A percentile compares a stretch with the other conserved stretches of the same genome.
These are phyloP conservation scores for Petunia secreta DNA, from an alignment of 257 asterid genomes.

Conservation along the genomic window DNA sequence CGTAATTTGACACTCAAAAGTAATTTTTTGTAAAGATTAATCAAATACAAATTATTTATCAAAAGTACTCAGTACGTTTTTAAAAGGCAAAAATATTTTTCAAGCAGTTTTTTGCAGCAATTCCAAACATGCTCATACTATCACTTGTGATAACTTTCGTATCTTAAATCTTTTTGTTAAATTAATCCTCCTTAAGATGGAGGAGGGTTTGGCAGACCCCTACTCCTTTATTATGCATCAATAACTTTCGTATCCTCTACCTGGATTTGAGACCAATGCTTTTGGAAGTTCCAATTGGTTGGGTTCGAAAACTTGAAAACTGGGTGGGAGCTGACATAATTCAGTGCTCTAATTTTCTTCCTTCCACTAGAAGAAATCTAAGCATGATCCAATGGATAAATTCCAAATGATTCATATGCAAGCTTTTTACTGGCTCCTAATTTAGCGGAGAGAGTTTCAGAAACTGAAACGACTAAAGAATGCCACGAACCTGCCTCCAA, in stretches of 20 bases:
- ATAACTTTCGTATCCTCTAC: background rate
- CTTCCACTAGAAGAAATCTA: background rate
- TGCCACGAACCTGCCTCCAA: background rate
- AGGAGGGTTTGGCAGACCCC: too few relatives aligned
- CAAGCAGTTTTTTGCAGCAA: too few relatives aligned
- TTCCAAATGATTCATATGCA: conserved; percentile 38
- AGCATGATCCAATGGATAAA: conserved; percentile 29
- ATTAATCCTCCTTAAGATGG: too few relatives aligned
- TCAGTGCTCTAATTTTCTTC: background rate
- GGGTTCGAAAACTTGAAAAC: background rate
- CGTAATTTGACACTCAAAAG: too few relatives aligned
- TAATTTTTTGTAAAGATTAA: too few relatives aligned
- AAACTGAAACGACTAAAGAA: conserved; percentile 34
- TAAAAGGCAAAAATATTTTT: too few relatives aligned
- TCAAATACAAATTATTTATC: too few relatives aligned
- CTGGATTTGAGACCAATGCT: background rate
- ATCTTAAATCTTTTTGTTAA: too few relatives aligned
- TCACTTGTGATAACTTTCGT: too few relatives aligned
- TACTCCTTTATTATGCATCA: too few relatives aligned
- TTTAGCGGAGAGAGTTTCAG: conserved; percentile 44
- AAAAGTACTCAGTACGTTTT: too few relatives aligned
- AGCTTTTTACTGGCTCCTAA: conserved; percentile 39
- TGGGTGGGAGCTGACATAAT: background rate
- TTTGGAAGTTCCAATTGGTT: background rate
- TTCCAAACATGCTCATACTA: too few relatives aligned